Conservation (phyloP, 257 asterid genomes). For the Echites panduratus region DNA sequence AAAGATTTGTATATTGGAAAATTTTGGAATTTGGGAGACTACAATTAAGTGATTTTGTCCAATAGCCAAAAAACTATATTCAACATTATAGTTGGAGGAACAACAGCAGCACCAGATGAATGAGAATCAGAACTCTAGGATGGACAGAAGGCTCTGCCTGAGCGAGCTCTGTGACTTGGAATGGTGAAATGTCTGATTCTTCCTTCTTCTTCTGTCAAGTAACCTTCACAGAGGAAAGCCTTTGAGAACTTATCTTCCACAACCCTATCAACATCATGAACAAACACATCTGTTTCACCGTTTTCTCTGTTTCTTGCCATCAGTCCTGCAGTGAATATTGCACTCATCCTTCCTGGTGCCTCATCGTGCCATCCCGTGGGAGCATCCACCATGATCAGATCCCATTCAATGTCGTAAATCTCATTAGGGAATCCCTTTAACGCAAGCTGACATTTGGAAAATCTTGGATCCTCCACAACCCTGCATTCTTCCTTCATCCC, state of each 20-base stretch:
- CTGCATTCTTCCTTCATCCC: slow-evolving; percentile 49
- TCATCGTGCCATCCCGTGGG: slow-evolving; percentile 74
- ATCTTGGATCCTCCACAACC: slow-evolving; percentile 58
- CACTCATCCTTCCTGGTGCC: slow-evolving; percentile 88
- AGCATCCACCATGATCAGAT: slow-evolving; percentile 87
- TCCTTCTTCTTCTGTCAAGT: slow-evolving; percentile 56
- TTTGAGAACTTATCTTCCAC: slow-evolving; percentile 75
- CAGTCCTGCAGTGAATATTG: slow-evolving; percentile 75
- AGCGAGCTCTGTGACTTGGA: slow-evolving; percentile 56
- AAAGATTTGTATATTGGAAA: no score
- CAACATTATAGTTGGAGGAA: no score
- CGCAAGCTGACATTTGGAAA: slow-evolving; percentile 60
- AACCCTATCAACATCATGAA: slow-evolving; percentile 75
- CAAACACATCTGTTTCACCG: slow-evolving; percentile 79
- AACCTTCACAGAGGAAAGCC: slow-evolving; percentile 72
- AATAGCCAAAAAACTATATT: no score
- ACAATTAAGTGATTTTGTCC: no score
- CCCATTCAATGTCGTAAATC: slow-evolving; percentile 74
- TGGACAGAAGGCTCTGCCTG: slow-evolving; percentile 67
- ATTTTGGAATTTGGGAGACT: no score
- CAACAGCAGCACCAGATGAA: no score
- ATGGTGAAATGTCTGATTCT: slow-evolving; percentile 69
- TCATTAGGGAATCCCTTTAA: slow-evolving; percentile 53
- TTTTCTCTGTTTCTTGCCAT: slow-evolving; percentile 64
- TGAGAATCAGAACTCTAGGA: no score